Conservation (phyloP, 352 stramenopile species). For the Globisporangium spiculum region DNA sequence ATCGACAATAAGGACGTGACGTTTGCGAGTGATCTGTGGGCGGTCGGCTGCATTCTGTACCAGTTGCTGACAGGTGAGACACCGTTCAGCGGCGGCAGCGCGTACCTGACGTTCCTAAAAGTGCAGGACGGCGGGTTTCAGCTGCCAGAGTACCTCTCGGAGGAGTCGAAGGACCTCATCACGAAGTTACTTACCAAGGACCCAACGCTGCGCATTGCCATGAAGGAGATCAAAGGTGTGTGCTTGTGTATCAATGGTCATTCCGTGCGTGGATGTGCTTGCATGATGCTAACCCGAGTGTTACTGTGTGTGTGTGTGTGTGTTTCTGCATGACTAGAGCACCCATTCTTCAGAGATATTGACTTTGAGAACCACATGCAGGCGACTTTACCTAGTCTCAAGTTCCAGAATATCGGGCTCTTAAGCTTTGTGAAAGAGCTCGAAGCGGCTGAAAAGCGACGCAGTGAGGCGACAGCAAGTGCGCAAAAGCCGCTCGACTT, state of each 20-base stretch:
- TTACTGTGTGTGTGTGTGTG: neutral
- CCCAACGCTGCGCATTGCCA: conserved; percentile 33
- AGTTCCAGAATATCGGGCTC: conserved; percentile 43
- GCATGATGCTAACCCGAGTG: neutral
- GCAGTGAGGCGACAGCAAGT: conserved; percentile 12
- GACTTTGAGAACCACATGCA: conserved; percentile 68
- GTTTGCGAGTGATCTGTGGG: conserved; percentile 67
- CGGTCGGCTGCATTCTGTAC: conserved; percentile 73
- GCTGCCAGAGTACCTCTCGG: conserved; percentile 61
- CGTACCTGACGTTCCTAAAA: conserved; percentile 79
- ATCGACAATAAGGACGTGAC: conserved; percentile 78
- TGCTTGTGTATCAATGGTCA: neutral
- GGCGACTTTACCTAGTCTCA: conserved; percentile 24
- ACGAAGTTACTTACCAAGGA: conserved; percentile 47
- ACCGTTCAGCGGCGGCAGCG: conserved; percentile 71
- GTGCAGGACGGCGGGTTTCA: conserved; percentile 60
- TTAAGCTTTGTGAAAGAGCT: conserved; percentile 50
- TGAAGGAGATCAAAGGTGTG: conserved; percentile 64
- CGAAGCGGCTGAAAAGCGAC: conserved; percentile 30
- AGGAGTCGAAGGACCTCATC: conserved; percentile 63
- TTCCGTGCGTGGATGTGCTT: neutral
- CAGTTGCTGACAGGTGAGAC: conserved; percentile 80
- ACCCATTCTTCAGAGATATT: conserved; percentile 71
- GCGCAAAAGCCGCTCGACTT: conserved; percentile 24
- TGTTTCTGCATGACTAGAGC: conserved; percentile 27